Evolutionary conservation across 31 red algal genomes (phyloP).

Genomic region (Porphyra umbilicalis): DNA sequence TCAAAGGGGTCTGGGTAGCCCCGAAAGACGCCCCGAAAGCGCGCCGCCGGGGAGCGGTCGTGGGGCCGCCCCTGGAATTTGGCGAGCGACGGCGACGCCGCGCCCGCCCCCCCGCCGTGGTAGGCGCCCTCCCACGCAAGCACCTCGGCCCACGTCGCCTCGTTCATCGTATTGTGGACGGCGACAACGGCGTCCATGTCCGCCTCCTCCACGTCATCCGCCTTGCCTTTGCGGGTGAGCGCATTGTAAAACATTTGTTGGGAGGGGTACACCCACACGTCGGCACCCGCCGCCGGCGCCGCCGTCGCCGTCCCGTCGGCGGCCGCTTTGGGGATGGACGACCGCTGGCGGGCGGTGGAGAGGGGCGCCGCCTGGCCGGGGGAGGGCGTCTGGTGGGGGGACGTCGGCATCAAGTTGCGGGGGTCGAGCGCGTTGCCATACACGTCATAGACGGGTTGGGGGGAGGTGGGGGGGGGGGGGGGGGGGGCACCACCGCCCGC

Average conservation of each 20-base stretch:
- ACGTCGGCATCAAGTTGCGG: slow-evolving; percentile 68
- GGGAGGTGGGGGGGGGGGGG: too few relatives aligned
- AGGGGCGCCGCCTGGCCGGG: slow-evolving; percentile 59
- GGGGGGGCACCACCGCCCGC: background rate
- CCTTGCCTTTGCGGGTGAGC: slow-evolving; percentile 69
- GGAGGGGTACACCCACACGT: slow-evolving; percentile 62
- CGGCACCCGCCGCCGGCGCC: slow-evolving; percentile 2
- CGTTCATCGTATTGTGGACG: slow-evolving; percentile 71
- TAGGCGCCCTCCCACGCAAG: slow-evolving; percentile 47
- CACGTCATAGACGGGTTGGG: slow-evolving; percentile 68
- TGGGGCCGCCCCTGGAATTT: slow-evolving; percentile 58
- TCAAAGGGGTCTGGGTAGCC: slow-evolving; percentile 74
- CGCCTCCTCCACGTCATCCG: slow-evolving; percentile 49
- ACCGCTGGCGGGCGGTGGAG: slow-evolving; percentile 48
- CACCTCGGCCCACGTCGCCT: slow-evolving; percentile 69
- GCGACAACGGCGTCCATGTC: slow-evolving; percentile 61
- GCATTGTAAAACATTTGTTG: slow-evolving; percentile 88
- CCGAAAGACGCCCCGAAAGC: slow-evolving; percentile 41
- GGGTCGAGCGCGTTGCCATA: slow-evolving; percentile 60
- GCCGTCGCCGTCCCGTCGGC: too few relatives aligned
- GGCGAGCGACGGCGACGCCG: slow-evolving; percentile 31
- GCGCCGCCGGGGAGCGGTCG: slow-evolving; percentile 67
- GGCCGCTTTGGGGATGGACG: slow-evolving; percentile 55
- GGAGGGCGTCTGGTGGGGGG: slow-evolving; percentile 70
- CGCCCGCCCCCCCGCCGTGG: slow-evolving; percentile 46